A percentile compares a stretch with the other conserved stretches of the same genome.
Conservation (phyloP, 441 rosid genomes). For the Lepidium campestre region DNA sequence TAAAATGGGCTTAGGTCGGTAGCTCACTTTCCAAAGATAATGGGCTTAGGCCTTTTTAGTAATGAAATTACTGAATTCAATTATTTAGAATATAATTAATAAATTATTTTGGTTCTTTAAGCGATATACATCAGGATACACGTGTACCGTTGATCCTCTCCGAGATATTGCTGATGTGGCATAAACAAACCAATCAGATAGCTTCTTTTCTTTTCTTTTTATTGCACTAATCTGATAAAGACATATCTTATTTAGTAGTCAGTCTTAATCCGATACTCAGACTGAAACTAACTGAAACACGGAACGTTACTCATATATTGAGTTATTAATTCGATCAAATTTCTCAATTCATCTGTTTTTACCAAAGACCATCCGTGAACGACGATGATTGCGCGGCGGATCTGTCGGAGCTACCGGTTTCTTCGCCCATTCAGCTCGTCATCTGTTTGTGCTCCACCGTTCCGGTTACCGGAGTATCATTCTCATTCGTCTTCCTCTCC, state of each 20-base stretch:
- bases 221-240: neutral
- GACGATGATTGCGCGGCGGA: slow-evolving; percentile 27
- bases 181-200: neutral
- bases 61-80: neutral
- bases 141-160: slow-evolving; percentile 23
- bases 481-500: slow-evolving; percentile 11
- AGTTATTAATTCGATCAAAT: neutral
- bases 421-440: slow-evolving; percentile 24
- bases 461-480: slow-evolving; percentile 3
- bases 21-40: neutral
- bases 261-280: neutral
- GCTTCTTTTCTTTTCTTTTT: neutral
- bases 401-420: slow-evolving; percentile 27
- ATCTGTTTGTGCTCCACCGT: slow-evolving; percentile 7
- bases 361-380: neutral
- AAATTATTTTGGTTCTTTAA: too few relatives aligned
- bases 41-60: neutral
- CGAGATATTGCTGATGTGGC: slow-evolving; percentile 11
- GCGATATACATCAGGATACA: neutral
- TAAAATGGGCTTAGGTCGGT: neutral
- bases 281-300: neutral
- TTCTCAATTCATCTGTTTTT: neutral
- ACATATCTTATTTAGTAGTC: neutral
- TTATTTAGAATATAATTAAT: too few relatives aligned
- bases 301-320: neutral